A percentile compares a stretch with the other conserved stretches of the same genome.
These are phyloP conservation scores for Pyrenula aspistea DNA, from an alignment of 495 filamentous ascomycete genomes.

Conservation along the genomic window DNA sequence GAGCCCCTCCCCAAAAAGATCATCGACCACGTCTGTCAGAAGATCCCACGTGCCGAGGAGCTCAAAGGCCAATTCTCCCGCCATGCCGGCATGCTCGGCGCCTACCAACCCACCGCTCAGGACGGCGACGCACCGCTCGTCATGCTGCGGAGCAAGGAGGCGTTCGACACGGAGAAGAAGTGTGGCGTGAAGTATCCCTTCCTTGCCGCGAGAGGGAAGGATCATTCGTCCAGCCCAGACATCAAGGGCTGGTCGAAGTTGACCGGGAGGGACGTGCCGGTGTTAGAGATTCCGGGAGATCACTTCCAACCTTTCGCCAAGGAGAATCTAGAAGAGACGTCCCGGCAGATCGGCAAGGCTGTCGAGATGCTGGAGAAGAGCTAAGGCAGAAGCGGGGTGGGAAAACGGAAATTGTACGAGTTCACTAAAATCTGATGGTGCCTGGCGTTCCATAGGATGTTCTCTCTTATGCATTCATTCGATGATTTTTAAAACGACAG, in stretches of 20 bases:
- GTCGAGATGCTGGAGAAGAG: too few species aligned
- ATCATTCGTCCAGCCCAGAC: background rate
- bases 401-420: too few species aligned
- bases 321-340: too few species aligned
- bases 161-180: conserved; percentile 6
- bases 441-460: too few species aligned
- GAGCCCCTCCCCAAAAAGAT: conserved; percentile 3
- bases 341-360: too few species aligned
- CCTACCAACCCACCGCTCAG: conserved; percentile 1
- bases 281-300: conserved; percentile 10
- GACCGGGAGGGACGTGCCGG: conserved; percentile 5
- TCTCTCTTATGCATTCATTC: too few species aligned
- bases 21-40: conserved; percentile 3
- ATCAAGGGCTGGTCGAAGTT: conserved; percentile 8
- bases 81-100: conserved; percentile 1
- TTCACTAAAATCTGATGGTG: too few species aligned
- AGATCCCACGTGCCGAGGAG: conserved; percentile 1
- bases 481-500: too few species aligned
- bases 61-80: conserved; percentile 3
- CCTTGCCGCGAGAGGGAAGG: conserved; percentile 6
- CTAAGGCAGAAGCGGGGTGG: too few species aligned
- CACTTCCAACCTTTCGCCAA: too few species aligned
- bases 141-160: conserved; percentile 6
- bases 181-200: conserved; percentile 8
- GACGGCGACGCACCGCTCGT: too few species aligned